Percentiles rank a stretch among this genome's conserved stretches.
Conservation (phyloP, 306 rosid genomes). For the Cucumis sativus region DNA sequence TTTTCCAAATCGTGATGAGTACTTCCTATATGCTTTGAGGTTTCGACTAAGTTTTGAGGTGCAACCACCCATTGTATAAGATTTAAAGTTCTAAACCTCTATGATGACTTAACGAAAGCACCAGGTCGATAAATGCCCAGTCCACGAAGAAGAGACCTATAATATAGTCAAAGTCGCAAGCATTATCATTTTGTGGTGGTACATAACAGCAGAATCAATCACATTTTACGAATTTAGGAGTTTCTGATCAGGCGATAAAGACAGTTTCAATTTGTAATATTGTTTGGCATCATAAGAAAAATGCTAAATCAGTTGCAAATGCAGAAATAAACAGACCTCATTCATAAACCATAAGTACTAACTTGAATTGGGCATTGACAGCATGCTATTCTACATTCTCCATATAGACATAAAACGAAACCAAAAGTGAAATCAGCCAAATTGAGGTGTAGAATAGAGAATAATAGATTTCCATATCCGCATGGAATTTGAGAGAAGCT, state of each 20-base stretch:
- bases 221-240: background rate
- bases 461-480: background rate
- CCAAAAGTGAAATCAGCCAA: background rate
- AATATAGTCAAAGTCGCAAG: background rate
- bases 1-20: constrained; percentile 20
- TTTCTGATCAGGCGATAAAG: background rate
- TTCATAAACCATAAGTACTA: background rate
- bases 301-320: background rate
- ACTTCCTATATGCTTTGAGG: constrained; percentile 9
- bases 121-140: background rate
- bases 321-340: background rate
- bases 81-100: constrained; percentile 18
- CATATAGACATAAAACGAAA: background rate
- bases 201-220: background rate
- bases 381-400: background rate
- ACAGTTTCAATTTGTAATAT: background rate
- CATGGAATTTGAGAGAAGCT: background rate
- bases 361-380: background rate
- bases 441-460: background rate
- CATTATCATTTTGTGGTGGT: background rate
- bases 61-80: constrained; percentile 54
- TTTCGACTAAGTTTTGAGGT: constrained; percentile 39
- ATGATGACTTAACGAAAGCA: background rate
- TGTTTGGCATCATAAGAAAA: background rate
- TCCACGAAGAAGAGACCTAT: background rate